Evolutionary conservation across 352 stramenopile genomes (phyloP).

Genomic region (Aphanomyces euteiches): DNA sequence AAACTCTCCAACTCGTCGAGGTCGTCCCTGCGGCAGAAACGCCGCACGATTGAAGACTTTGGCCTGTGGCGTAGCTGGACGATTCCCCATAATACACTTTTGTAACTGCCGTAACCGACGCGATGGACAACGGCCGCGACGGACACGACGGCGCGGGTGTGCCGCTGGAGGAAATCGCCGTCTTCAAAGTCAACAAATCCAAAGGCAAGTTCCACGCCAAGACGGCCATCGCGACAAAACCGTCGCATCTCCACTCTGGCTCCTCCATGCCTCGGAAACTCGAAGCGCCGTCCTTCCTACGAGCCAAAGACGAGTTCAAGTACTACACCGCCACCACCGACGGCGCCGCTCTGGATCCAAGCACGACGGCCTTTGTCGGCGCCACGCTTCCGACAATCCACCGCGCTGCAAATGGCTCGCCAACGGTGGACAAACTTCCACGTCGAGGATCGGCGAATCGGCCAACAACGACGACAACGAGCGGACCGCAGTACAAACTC

Average conservation of each 20-base stretch:
- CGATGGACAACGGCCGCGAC: too few relatives aligned
- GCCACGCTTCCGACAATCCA: conserved; percentile 4
- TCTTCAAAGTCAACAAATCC: background rate
- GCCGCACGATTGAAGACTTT: background rate
- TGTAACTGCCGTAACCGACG: background rate
- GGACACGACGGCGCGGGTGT: background rate
- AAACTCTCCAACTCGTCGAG: too few relatives aligned
- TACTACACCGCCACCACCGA: too few relatives aligned
- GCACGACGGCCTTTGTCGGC: background rate
- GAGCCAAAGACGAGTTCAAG: background rate
- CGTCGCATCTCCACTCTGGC: conserved; percentile 2
- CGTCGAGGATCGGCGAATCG: background rate
- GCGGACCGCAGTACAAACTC: background rate
- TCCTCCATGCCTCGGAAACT: background rate
- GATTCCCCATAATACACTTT: background rate
- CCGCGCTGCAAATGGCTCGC: background rate
- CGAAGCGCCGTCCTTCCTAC: background rate
- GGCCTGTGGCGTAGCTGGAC: background rate
- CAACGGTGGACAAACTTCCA: background rate
- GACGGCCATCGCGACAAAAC: background rate
- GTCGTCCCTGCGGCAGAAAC: background rate
- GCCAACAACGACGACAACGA: background rate
- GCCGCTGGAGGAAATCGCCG: background rate
- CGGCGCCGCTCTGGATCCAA: background rate
- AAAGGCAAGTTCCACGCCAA: background rate